These are phyloP conservation scores for Phialophora verrucosa DNA, from an alignment of 2,329 filamentous ascomycete genomes.

Conservation along the genomic window DNA sequence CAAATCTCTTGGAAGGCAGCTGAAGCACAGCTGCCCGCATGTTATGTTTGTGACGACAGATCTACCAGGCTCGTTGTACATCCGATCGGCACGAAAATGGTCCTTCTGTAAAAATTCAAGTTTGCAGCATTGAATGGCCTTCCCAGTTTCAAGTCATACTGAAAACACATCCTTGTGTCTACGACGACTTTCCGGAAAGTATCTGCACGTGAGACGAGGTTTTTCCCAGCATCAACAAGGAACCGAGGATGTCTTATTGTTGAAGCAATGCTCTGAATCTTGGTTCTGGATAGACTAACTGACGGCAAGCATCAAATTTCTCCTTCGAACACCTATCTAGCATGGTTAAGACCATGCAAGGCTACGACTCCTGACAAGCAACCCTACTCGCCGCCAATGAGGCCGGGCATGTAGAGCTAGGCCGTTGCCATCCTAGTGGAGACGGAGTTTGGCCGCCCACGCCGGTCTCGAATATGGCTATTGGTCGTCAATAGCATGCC, in stretches of 20 bases:
- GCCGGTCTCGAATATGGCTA: background rate
- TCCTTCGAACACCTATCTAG: background rate
- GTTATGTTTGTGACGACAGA: background rate
- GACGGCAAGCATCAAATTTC: background rate
- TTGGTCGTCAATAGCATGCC: slow-evolving; percentile 1
- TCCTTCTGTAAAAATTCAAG: background rate
- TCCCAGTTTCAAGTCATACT: background rate
- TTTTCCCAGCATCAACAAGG: background rate
- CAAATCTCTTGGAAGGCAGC: background rate
- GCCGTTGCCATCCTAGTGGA: background rate
- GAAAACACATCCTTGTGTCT: background rate
- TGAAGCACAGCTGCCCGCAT: background rate
- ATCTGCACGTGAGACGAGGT: background rate
- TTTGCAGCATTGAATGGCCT: background rate
- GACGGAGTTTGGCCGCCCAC: background rate
- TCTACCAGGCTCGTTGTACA: background rate
- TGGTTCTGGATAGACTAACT: background rate
- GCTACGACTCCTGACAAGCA: slow-evolving; percentile 12
- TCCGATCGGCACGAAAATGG: background rate
- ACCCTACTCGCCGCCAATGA: background rate
- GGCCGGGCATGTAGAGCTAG: background rate
- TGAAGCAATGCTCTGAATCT: background rate
- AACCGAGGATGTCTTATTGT: background rate
- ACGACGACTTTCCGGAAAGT: background rate
- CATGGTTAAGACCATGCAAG: slow-evolving; percentile 3